Evolutionary conservation across 208 protist species (phyloP).

Genomic region (Trypanosoma caninum): DNA sequence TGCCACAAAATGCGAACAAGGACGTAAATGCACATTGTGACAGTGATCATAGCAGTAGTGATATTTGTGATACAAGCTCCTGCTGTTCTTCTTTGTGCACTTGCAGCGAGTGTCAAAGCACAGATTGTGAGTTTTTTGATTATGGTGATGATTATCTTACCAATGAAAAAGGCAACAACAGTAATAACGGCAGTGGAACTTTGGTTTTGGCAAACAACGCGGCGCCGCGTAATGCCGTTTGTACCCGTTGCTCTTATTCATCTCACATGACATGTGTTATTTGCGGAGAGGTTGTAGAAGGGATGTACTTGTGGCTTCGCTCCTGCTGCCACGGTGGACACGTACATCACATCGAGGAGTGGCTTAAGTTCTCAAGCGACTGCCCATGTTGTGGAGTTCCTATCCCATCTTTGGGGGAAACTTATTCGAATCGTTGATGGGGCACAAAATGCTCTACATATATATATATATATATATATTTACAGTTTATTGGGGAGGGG

Average conservation of each 20-base stretch:
- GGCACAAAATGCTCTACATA: background rate
- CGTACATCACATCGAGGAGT: slow-evolving; percentile 76
- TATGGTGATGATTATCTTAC: no score
- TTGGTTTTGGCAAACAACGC: background rate
- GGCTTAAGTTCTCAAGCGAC: slow-evolving; percentile 57
- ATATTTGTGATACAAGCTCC: no score
- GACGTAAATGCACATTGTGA: no score
- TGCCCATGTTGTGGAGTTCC: slow-evolving; percentile 70
- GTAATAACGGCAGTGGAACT: background rate
- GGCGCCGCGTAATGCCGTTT: slow-evolving; percentile 55
- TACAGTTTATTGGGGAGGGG: background rate
- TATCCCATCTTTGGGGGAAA: slow-evolving; percentile 19
- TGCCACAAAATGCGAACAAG: no score
- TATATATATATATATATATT: slow-evolving; percentile 16
- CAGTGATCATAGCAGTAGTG: no score
- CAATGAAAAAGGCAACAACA: background rate
- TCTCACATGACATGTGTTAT: slow-evolving; percentile 71
- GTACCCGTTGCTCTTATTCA: slow-evolving; percentile 37
- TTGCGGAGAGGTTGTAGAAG: slow-evolving; percentile 80
- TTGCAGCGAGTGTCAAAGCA: no score
- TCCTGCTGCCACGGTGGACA: slow-evolving; percentile 85
- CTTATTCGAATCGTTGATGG: background rate
- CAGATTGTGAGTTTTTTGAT: no score
- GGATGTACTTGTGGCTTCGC: slow-evolving; percentile 76
- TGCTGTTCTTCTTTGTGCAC: no score